Evolutionary conservation across 2,329 filamentous ascomycete genomes (phyloP).

Genomic region (Microdochium nivale): DNA sequence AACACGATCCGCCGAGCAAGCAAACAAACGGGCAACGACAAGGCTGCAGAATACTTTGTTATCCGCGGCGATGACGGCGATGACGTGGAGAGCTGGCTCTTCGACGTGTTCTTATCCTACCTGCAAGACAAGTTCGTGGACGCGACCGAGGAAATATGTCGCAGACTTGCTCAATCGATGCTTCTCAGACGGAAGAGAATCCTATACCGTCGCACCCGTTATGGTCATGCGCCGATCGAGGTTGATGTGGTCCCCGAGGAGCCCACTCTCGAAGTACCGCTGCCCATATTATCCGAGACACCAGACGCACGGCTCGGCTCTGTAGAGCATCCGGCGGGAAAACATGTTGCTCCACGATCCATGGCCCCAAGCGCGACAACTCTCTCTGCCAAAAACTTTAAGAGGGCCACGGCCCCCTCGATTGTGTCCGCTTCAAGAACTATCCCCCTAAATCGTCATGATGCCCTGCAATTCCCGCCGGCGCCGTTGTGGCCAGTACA

Average conservation of each 20-base stretch:
- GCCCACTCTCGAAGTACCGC: not conserved
- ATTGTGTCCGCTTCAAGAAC: not conserved
- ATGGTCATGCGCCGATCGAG: not conserved
- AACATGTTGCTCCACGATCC: too few relatives aligned
- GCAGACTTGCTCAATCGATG: not conserved
- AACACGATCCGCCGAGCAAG: not conserved
- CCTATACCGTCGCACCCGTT: not conserved
- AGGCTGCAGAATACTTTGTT: not conserved
- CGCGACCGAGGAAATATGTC: not conserved
- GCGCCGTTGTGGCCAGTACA: not conserved
- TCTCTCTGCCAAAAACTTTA: not conserved
- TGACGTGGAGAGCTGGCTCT: not conserved
- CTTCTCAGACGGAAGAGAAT: not conserved
- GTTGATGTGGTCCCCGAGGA: not conserved
- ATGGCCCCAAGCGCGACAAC: not conserved
- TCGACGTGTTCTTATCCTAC: not conserved
- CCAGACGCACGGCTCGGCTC: too few relatives aligned
- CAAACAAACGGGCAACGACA: not conserved
- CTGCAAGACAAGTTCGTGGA: not conserved
- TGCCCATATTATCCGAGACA: too few relatives aligned
- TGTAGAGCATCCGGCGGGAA: too few relatives aligned
- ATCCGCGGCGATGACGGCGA: not conserved
- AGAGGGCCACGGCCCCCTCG: not conserved
- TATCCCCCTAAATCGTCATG: not conserved
- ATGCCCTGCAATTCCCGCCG: not conserved